Conservation (phyloP, 352 stramenopile species). For the Phytophthora fragariae region DNA sequence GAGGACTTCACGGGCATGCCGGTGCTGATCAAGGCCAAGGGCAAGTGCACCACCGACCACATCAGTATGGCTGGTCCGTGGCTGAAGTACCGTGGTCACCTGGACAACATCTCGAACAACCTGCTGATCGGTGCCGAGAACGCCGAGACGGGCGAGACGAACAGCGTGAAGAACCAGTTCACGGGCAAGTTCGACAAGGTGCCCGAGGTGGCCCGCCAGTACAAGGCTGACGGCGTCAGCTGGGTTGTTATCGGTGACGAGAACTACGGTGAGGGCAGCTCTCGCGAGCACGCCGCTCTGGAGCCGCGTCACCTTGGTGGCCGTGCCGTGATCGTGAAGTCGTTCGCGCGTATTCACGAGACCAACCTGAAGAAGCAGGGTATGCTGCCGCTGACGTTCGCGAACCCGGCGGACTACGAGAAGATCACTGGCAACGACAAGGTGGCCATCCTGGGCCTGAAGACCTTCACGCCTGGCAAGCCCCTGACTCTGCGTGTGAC, state of each 20-base stretch:
- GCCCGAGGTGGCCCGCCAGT: conserved; percentile 88
- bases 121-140: conserved; percentile 94
- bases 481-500: conserved; percentile 86
- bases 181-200: conserved; percentile 91
- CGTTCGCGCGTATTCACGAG: conserved; percentile 95
- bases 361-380: conserved; percentile 97
- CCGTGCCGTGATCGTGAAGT: conserved; percentile 93
- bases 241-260: conserved; percentile 95
- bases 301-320: conserved; percentile 93
- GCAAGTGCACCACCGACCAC: conserved; percentile 96
- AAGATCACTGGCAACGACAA: conserved; percentile 93
- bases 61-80: conserved; percentile 95
- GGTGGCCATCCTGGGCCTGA: conserved; percentile 90
- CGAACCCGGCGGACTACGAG: conserved; percentile 93
- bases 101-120: conserved; percentile 97
- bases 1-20: conserved; percentile 89
- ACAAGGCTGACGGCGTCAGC: conserved; percentile 90
- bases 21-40: conserved; percentile 95
- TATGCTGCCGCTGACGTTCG: conserved; percentile 94
- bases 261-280: conserved; percentile 95
- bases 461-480: conserved; percentile 88
- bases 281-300: conserved; percentile 92
- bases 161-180: conserved; percentile 93
- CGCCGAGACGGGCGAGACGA: conserved; percentile 93
- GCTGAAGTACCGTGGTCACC: conserved; percentile 95